Conservation (phyloP, 2,329 filamentous ascomycete genomes). For the Trichoderma semiorbis region DNA sequence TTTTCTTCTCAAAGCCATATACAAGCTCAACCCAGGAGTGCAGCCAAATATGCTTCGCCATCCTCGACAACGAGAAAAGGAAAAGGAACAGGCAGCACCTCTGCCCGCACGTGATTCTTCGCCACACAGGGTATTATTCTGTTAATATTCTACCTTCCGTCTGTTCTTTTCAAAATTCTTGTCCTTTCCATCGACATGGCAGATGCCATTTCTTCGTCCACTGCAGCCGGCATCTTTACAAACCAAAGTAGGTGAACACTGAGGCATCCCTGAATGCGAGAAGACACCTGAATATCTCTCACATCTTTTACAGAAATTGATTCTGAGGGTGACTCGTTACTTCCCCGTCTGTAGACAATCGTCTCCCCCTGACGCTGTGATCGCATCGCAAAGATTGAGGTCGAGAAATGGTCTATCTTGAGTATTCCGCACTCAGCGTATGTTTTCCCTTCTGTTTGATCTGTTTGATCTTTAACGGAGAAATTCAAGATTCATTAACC, state of each 20-base stretch:
- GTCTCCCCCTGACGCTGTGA: neutral
- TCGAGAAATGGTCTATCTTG: neutral
- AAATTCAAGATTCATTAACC: neutral
- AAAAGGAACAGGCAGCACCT: neutral
- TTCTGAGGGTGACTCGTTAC: neutral
- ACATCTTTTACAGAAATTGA: neutral
- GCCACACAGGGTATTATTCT: neutral
- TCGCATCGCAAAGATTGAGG: neutral
- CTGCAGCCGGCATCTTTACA: neutral
- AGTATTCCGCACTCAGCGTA: neutral
- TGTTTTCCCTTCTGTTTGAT: neutral
- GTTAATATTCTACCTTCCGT: neutral
- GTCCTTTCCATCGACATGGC: neutral
- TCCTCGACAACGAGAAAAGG: neutral
- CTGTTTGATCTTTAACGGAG: neutral
- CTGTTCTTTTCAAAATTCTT: neutral
- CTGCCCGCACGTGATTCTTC: constrained; percentile 7
- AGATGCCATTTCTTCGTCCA: neutral
- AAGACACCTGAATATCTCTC: neutral
- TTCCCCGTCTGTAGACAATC: neutral
- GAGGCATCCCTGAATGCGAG: neutral
- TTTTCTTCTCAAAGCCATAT: neutral
- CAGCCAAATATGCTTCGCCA: neutral
- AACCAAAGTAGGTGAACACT: neutral
- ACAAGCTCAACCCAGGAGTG: neutral